Conservation (phyloP, 2,329 filamentous ascomycete species). For the Aureobasidium mangrovei region DNA sequence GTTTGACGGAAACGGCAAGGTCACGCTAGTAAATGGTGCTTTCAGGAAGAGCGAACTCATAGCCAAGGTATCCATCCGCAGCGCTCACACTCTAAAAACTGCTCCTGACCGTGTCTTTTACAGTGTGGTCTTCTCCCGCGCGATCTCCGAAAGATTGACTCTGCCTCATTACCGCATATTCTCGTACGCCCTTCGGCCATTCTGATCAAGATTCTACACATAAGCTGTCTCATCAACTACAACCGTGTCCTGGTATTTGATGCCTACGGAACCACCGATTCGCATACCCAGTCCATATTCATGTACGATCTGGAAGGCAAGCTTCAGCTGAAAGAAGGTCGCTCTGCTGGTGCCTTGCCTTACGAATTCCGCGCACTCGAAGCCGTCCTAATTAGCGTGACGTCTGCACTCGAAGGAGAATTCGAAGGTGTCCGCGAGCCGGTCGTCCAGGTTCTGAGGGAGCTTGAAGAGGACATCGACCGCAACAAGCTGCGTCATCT, state of each 20-base stretch:
- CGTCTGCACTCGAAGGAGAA: conserved; percentile 82
- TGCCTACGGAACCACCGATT: conserved; percentile 87
- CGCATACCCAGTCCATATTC: conserved; percentile 91
- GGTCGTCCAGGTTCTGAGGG: conserved; percentile 77
- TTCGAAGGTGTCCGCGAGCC: conserved; percentile 91
- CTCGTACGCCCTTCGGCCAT: conserved; percentile 89
- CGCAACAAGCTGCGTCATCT: conserved; percentile 84
- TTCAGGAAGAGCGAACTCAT: conserved; percentile 98
- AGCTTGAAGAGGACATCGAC: conserved; percentile 94
- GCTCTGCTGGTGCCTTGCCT: conserved; percentile 50
- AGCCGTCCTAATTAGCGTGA: conserved; percentile 89
- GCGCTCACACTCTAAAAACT: background rate
- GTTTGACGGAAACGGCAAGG: conserved; percentile 83
- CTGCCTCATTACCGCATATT: conserved; percentile 88
- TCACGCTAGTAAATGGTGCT: conserved; percentile 86
- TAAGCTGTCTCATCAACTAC: conserved; percentile 90
- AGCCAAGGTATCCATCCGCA: conserved; percentile 58
- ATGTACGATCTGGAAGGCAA: conserved; percentile 97
- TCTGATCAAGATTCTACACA: conserved; percentile 89
- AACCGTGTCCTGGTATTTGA: conserved; percentile 94
- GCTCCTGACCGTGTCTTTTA: background rate
- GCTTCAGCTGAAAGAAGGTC: conserved; percentile 65
- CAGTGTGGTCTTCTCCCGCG: conserved; percentile 88
- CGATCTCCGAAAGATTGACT: conserved; percentile 95
- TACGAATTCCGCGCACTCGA: conserved; percentile 96